These are phyloP conservation scores for Leptographium lundbergii DNA, from an alignment of 2,329 filamentous ascomycete species.

Conservation along the genomic window DNA sequence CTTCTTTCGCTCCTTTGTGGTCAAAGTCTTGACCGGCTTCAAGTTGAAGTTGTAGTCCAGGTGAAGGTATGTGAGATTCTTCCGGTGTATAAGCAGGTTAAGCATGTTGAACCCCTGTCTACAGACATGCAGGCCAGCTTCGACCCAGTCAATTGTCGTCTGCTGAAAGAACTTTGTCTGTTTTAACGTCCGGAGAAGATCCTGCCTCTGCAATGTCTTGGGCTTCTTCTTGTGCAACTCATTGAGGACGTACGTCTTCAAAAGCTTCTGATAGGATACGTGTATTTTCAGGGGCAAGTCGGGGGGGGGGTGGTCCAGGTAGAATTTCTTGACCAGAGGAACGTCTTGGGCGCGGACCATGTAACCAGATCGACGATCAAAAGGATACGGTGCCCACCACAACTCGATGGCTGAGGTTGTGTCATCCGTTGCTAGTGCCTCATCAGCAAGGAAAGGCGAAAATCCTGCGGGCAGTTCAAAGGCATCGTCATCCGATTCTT, in stretches of 20 bases:
- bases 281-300: constrained; percentile 88
- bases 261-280: constrained; percentile 94
- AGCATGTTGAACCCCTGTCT: constrained; percentile 99
- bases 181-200: constrained; percentile 78
- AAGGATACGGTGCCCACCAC: constrained; percentile 98
- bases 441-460: constrained; percentile 80
- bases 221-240: constrained; percentile 92
- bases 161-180: constrained; percentile 99
- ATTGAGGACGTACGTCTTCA: constrained; percentile 93
- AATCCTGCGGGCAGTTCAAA: constrained; percentile 71
- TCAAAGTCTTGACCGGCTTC: constrained; percentile 96
- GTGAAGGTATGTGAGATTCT: constrained; percentile 96
- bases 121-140: constrained; percentile 95
- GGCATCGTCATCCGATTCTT: constrained; percentile 62
- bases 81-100: constrained; percentile 91
- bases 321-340: constrained; percentile 95
- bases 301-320: constrained; percentile 85
- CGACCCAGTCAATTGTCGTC: constrained; percentile 98
- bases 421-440: constrained; percentile 78
- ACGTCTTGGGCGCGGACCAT: constrained; percentile 98
- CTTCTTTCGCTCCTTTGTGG: constrained; percentile 98
- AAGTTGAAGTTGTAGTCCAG: constrained; percentile 99
- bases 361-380: constrained; percentile 81
- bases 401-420: constrained; percentile 84
- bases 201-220: constrained; percentile 92